phyloP scores from a whole-genome alignment of 768 basidiomycete species.

The Multifurca ochricompacta region DNA sequence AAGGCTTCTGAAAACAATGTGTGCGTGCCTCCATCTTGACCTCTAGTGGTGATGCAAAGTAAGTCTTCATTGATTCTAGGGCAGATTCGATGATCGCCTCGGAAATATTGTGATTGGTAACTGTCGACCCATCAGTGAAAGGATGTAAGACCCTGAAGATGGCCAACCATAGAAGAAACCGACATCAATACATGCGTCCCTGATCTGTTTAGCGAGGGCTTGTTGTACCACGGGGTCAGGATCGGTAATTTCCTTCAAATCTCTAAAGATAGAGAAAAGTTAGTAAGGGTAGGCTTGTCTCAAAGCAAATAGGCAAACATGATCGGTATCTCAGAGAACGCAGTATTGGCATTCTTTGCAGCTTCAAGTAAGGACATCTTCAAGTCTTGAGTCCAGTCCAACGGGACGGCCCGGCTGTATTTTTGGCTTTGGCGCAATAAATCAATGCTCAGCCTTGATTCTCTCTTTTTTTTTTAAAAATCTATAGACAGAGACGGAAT shows the following conservation, averaged over 20 bases:
- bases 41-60: conserved; percentile 58
- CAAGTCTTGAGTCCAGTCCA: neutral
- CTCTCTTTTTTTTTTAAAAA: too few relatives aligned
- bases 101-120: conserved; percentile 69
- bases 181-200: conserved; percentile 71
- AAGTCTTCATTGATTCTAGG: conserved; percentile 44
- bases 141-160: neutral
- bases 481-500: too few relatives aligned
- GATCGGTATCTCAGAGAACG: conserved; percentile 19
- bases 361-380: conserved; percentile 9
- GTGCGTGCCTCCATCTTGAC: conserved; percentile 55
- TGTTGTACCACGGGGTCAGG: conserved; percentile 33
- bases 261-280: conserved; percentile 18
- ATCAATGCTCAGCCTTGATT: too few relatives aligned
- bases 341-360: conserved; percentile 8
- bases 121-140: conserved; percentile 31
- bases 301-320: conserved; percentile 5
- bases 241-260: conserved; percentile 35
- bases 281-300: neutral
- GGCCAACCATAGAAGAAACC: conserved; percentile 76
- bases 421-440: neutral
- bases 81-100: conserved; percentile 39
- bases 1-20: neutral
- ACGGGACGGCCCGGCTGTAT: too few relatives aligned
- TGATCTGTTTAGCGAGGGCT: conserved; percentile 47